Evolutionary conservation across 2,329 filamentous ascomycete genomes (phyloP).

Genomic region (Aspergillus sp.): DNA sequence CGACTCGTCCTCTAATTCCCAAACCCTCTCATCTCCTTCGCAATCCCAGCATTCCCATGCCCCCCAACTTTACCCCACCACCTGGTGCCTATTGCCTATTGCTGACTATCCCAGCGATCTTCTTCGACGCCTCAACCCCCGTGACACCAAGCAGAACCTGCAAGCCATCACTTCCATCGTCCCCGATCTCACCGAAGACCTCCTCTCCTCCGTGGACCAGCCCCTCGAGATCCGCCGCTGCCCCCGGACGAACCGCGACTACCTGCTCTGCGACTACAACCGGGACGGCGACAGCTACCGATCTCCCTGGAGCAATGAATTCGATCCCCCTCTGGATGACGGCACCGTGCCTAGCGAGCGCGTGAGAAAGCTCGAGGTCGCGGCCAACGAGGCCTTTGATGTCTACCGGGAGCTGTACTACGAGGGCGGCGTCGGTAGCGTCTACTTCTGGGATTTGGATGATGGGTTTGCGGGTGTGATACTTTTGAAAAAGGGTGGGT

Average conservation of each 20-base stretch:
- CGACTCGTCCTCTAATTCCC: not conserved
- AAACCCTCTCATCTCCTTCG: not conserved
- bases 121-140: slow-evolving; percentile 94
- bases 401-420: slow-evolving; percentile 91
- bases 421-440: slow-evolving; percentile 91
- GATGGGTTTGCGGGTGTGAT: slow-evolving; percentile 97
- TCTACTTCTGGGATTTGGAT: slow-evolving; percentile 98
- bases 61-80: slow-evolving; percentile 23
- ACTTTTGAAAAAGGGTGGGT: slow-evolving; percentile 85
- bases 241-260: slow-evolving; percentile 86
- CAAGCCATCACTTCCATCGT: slow-evolving; percentile 83
- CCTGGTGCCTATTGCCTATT: slow-evolving; percentile 17
- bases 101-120: slow-evolving; percentile 70
- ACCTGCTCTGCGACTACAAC: slow-evolving; percentile 99
- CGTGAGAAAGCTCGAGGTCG: slow-evolving; percentile 89
- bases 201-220: slow-evolving; percentile 96
- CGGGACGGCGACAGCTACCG: slow-evolving; percentile 97
- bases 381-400: slow-evolving; percentile 94
- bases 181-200: slow-evolving; percentile 92
- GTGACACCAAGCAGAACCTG: slow-evolving; percentile 85
- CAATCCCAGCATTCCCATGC: not conserved
- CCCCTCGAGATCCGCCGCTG: slow-evolving; percentile 85
- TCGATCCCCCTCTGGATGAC: slow-evolving; percentile 87
- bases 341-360: slow-evolving; percentile 86
- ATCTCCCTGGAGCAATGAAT: slow-evolving; percentile 98